A percentile compares a stretch with the other conserved stretches of the same genome.
phyloP scores from a whole-genome alignment of 106 monocot genomes.

The Xerophyta viscosa region DNA sequence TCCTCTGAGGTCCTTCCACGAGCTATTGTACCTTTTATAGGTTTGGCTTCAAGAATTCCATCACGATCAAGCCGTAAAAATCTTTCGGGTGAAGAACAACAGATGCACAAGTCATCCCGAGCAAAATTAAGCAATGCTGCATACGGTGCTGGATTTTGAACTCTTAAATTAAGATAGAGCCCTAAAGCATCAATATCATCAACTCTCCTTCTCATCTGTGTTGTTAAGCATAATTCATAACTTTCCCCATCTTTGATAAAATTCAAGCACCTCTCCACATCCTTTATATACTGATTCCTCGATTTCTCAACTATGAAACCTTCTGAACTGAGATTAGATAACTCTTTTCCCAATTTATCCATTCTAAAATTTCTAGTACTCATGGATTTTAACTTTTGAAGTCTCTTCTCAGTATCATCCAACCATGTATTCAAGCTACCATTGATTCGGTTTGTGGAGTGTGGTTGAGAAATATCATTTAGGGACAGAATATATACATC shows the following conservation, averaged over 20 bases:
- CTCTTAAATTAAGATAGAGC: slow-evolving; percentile 63
- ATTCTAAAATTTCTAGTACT: slow-evolving; percentile 17
- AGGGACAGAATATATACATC: slow-evolving; percentile 76
- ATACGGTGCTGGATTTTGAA: slow-evolving; percentile 93
- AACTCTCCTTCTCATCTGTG: slow-evolving; percentile 64
- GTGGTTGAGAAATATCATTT: slow-evolving; percentile 17
- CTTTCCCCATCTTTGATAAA: slow-evolving; percentile 90
- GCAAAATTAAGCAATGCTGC: slow-evolving; percentile 92
- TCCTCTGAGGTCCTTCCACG: slow-evolving; percentile 75
- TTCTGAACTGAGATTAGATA: neutral
- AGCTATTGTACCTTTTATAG: slow-evolving; percentile 92
- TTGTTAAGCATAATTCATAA: slow-evolving; percentile 94
- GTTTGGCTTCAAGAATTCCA: slow-evolving; percentile 81
- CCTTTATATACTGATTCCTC: slow-evolving; percentile 62
- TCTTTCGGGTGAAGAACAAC: slow-evolving; percentile 92
- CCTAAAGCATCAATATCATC: slow-evolving; percentile 36
- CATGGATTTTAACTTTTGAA: slow-evolving; percentile 41
- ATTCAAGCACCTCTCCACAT: slow-evolving; percentile 60
- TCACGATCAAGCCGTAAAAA: slow-evolving; percentile 59
- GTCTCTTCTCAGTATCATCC: slow-evolving; percentile 64
- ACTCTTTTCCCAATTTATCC: slow-evolving; percentile 4
- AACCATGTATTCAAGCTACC: slow-evolving; percentile 42
- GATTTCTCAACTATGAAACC: slow-evolving; percentile 69
- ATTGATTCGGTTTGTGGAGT: neutral
- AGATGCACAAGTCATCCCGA: slow-evolving; percentile 58